phyloP scores from a whole-genome alignment of 495 filamentous ascomycete species.

The Xylaria castorea region DNA sequence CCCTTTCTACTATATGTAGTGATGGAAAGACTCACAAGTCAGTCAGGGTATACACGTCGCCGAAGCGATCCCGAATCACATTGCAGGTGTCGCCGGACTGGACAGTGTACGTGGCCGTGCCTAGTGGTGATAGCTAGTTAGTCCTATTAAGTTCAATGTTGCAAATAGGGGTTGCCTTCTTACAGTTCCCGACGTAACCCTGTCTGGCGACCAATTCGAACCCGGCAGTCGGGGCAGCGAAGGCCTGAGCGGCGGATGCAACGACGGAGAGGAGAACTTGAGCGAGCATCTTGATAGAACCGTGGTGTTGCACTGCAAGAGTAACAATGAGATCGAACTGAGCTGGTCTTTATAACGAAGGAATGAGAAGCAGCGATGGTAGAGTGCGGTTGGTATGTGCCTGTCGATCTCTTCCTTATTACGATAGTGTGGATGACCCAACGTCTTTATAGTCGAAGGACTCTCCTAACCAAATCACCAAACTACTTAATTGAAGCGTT shows the following conservation, averaged over 20 bases:
- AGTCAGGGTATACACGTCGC: conserved; percentile 25
- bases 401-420: conserved; percentile 12
- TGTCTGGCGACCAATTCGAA: conserved; percentile 31
- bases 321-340: not conserved
- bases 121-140: conserved; percentile 10
- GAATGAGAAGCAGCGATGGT: conserved; percentile 8
- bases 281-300: conserved; percentile 32
- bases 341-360: not conserved
- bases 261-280: conserved; percentile 27
- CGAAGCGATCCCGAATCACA: conserved; percentile 31
- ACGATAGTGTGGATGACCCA: conserved; percentile 1
- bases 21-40: conserved; percentile 34
- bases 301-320: not conserved
- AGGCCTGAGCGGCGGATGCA: conserved; percentile 28
- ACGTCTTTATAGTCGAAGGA: conserved; percentile 11
- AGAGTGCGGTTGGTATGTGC: conserved; percentile 16
- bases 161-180: conserved; percentile 1
- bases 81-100: conserved; percentile 32
- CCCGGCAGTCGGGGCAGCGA: conserved; percentile 25
- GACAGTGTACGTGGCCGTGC: conserved; percentile 34
- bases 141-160: not conserved
- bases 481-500: not conserved
- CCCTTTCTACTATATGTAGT: not conserved
- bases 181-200: conserved; percentile 34
- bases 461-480: not conserved